Base-by-base conservation (phyloP, 1,284 basidiomycete genomes). In the Tilletia indica region DNA sequence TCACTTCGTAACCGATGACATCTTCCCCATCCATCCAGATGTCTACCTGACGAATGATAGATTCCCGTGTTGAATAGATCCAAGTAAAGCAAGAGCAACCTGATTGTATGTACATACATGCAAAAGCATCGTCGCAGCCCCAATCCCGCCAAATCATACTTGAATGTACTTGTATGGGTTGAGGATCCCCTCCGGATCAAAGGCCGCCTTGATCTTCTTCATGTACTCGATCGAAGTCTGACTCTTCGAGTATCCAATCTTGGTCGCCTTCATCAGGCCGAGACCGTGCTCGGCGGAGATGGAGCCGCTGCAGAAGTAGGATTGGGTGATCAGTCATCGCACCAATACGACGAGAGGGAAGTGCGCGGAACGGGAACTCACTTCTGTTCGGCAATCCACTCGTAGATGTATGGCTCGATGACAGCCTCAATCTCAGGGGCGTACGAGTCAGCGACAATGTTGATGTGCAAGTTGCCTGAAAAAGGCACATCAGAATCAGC, bases 231-330 rank as follows among this genome's bases (percentile, higher is more conserved):
- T 91, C 77, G 91, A 92, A 36, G 89, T 88, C 16, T 88, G 86
- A 74, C 88, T 89, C 86, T 99, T 97, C 8, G 93, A 93, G 85
- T 97, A 99, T 48, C 89, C 89, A 47, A 99, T 89, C 63, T 93
- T 93, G 75, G 92, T 90, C 0, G 93, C 92, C 86, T 99, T 99
- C 92, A 95, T 95, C 0, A 91, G 88, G 4, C 97, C 93, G 70
- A 99, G 90, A 2, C 97, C 96, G 84, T 99, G 96, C 83, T 99
- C 96, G 1, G 97, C 97, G 8, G 94, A 97, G 77, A 99, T 90
- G 0, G 95, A 97, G 1, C 97, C 97, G 67, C 78, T 82, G 70
- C 12, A 39, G 31, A 39, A 72, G 4, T 66, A 67, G 58, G 47
- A 34, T 6, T 34, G 31, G 19, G 1, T 25, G 0, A 31, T 21